Percentiles rank a stretch among this genome's conserved stretches.
Evolutionary conservation across 495 filamentous ascomycete genomes (phyloP).

Genomic region (Hyaloscypha bicolor): DNA sequence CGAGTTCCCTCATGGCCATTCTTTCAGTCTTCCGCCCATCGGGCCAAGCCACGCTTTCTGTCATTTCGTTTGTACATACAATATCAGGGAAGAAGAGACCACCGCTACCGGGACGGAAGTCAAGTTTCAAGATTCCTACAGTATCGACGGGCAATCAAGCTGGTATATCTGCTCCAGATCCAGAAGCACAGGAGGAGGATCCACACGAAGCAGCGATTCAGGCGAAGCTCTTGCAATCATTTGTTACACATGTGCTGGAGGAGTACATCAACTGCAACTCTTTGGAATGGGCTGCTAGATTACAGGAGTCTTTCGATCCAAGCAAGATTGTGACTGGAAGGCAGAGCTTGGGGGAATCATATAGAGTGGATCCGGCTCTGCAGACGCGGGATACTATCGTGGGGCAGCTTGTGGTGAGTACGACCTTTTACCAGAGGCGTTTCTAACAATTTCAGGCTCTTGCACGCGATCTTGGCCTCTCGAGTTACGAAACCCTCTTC

Average conservation of each 20-base stretch:
- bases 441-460: constrained; percentile 54
- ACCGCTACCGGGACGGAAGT: constrained; percentile 69
- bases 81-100: constrained; percentile 75
- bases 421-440: not conserved
- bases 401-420: constrained; percentile 73
- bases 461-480: constrained; percentile 65
- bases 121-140: constrained; percentile 40
- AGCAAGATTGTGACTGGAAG: constrained; percentile 57
- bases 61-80: constrained; percentile 74
- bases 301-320: constrained; percentile 73
- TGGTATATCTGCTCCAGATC: constrained; percentile 67
- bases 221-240: constrained; percentile 76
- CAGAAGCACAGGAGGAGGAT: constrained; percentile 70
- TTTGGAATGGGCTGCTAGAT: constrained; percentile 72
- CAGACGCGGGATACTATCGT: constrained; percentile 69
- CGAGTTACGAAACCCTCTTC: constrained; percentile 41
- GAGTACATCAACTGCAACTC: constrained; percentile 70
- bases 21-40: constrained; percentile 66
- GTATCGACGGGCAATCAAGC: not conserved
- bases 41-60: constrained; percentile 69
- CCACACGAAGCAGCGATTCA: constrained; percentile 64
- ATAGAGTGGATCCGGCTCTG: constrained; percentile 61
- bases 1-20: constrained; percentile 81
- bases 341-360: constrained; percentile 61
- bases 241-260: constrained; percentile 82